Conservation (phyloP, 2,329 filamentous ascomycete genomes). For the Chaetomium sp. region DNA sequence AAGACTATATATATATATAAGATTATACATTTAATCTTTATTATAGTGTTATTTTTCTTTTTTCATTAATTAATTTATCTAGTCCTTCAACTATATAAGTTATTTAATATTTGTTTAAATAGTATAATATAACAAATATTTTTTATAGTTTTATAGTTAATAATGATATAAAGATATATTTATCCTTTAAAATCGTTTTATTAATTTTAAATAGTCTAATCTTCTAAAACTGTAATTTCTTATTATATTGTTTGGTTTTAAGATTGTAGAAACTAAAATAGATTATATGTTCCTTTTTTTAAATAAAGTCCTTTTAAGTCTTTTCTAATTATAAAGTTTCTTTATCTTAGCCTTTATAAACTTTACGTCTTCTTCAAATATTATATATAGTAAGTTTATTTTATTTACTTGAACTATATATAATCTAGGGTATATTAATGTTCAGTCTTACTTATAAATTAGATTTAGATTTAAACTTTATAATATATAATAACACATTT, state of each 20-base stretch:
- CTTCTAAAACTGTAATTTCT: constrained; percentile 12
- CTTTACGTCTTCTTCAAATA: constrained; percentile 4
- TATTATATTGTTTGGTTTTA: too few species aligned
- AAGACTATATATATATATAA: too few species aligned
- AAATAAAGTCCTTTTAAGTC: too few species aligned
- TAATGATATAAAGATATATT: constrained; percentile 5
- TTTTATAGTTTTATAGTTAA: constrained; percentile 1
- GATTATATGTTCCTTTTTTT: too few species aligned
- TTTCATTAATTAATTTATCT: too few species aligned
- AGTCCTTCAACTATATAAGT: too few species aligned
- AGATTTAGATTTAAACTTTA: constrained; percentile 15
- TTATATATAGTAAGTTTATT: constrained; percentile 3
- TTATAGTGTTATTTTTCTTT: too few species aligned
- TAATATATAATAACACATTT: constrained; percentile 14
- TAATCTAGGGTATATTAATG: constrained; percentile 6
- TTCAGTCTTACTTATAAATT: too few species aligned
- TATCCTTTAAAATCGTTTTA: constrained; percentile 3
- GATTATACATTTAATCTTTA: too few species aligned
- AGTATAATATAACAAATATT: constrained; percentile 12
- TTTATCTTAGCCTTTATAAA: too few species aligned
- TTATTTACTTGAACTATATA: neutral
- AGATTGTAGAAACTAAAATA: too few species aligned
- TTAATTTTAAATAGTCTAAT: constrained; percentile 8
- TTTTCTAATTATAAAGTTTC: too few species aligned
- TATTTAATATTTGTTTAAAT: constrained; percentile 5